Evolutionary conservation across 169 alveolate species (phyloP).

Genomic region (Cryptosporidium viatorum): DNA sequence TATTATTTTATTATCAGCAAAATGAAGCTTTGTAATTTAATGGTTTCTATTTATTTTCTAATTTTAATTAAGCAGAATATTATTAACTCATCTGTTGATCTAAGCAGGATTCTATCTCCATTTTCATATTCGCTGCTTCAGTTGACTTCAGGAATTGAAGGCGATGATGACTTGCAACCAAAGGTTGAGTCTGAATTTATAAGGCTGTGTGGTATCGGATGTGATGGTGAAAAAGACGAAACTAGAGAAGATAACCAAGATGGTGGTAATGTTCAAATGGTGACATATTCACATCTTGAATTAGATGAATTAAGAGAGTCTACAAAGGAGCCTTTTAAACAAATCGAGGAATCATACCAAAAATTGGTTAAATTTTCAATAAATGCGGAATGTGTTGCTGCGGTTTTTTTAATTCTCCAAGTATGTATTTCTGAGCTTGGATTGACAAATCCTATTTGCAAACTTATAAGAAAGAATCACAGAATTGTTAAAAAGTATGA

Average conservation of each 20-base stretch:
- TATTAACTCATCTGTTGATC: not conserved
- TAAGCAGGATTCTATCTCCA: not conserved
- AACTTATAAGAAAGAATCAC: too few species aligned
- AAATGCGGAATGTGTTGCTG: not conserved
- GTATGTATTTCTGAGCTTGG: not conserved
- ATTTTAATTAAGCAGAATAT: too few species aligned
- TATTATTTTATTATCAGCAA: too few species aligned
- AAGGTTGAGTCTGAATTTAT: not conserved
- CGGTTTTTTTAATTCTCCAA: not conserved
- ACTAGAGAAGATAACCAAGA: too few species aligned
- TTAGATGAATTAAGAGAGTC: too few species aligned
- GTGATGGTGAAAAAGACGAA: not conserved
- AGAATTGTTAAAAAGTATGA: not conserved
- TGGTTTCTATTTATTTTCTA: too few species aligned
- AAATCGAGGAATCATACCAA: too few species aligned
- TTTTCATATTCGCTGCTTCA: not conserved
- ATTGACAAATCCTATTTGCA: not conserved
- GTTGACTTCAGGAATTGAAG: not conserved
- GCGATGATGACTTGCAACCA: not conserved
- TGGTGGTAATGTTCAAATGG: not conserved
- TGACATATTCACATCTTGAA: not conserved
- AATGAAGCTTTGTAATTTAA: not conserved
- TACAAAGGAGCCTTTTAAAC: not conserved
- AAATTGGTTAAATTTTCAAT: not conserved
- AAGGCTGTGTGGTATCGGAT: not conserved